Conservation (phyloP, 805 yeast species). For the Wickerhamomyces queroliae region DNA sequence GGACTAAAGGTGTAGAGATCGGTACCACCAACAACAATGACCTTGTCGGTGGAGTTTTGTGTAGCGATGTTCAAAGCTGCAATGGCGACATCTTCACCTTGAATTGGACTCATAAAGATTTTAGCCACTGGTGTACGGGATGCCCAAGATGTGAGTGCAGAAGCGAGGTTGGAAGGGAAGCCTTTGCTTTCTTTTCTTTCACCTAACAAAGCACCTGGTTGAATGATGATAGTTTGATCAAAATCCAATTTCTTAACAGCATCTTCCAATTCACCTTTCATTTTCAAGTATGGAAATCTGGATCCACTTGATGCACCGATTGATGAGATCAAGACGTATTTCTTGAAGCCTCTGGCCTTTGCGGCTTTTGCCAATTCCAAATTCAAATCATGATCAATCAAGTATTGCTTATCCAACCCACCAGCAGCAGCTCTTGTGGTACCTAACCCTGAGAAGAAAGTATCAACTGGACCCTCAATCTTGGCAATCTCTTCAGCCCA, state of each 20-base stretch:
- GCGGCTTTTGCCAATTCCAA: slow-evolving; percentile 68
- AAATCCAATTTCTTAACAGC: slow-evolving; percentile 58
- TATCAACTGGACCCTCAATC: slow-evolving; percentile 25
- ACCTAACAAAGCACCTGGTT: slow-evolving; percentile 76
- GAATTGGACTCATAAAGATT: slow-evolving; percentile 38
- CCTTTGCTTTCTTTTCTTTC: slow-evolving; percentile 42
- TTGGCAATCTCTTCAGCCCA: slow-evolving; percentile 42
- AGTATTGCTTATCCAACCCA: slow-evolving; percentile 58
- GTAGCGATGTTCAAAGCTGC: slow-evolving; percentile 38
- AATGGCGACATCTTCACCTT: slow-evolving; percentile 60
- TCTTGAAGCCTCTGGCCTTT: slow-evolving; percentile 57
- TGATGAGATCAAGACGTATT: slow-evolving; percentile 64
- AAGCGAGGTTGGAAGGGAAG: slow-evolving; percentile 25
- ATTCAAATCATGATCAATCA: slow-evolving; percentile 73
- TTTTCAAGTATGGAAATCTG: slow-evolving; percentile 49
- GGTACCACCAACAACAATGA: slow-evolving; percentile 23
- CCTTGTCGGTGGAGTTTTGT: slow-evolving; percentile 18
- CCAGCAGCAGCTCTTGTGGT: slow-evolving; percentile 75
- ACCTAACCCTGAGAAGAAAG: slow-evolving; percentile 63
- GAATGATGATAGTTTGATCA: slow-evolving; percentile 64
- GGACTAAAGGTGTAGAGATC: slow-evolving; percentile 22
- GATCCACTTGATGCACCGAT: slow-evolving; percentile 58
- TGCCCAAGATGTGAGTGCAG: slow-evolving; percentile 25
- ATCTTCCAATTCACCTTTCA: slow-evolving; percentile 76
- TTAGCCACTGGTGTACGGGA: slow-evolving; percentile 30